These are phyloP conservation scores for Theobroma grandiflorum DNA, from an alignment of 441 rosid species.

Conservation along the genomic window DNA sequence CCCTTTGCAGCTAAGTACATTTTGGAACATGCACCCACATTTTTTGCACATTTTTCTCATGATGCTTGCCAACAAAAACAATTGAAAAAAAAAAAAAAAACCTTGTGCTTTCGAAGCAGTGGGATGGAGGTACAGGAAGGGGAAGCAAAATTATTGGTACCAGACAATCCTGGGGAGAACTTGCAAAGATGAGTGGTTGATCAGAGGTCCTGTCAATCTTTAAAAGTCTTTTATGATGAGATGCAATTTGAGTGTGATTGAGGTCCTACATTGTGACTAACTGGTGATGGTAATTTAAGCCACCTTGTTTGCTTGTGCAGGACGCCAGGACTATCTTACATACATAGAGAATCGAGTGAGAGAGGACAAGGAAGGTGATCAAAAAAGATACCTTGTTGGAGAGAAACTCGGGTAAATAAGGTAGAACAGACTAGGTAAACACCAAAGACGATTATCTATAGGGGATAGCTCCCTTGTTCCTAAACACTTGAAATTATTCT, in stretches of 20 bases:
- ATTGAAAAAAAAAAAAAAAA: neutral
- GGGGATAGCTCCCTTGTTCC: neutral
- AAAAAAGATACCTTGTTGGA: neutral
- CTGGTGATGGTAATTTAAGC: constrained; percentile 37
- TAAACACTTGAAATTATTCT: neutral
- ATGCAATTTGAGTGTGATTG: constrained; percentile 32
- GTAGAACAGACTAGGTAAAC: too few species aligned
- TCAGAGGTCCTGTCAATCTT: constrained; percentile 52
- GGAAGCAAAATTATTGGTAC: constrained; percentile 23
- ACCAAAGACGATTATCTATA: neutral
- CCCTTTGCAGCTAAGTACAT: neutral
- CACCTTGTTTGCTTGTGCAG: constrained; percentile 47
- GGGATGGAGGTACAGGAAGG: neutral
- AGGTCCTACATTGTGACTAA: constrained; percentile 45
- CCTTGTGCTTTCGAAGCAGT: neutral
- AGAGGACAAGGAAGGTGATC: constrained; percentile 40
- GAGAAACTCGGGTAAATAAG: too few species aligned
- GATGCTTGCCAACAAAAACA: neutral
- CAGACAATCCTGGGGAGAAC: constrained; percentile 23
- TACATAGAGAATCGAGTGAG: constrained; percentile 7
- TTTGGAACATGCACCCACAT: neutral
- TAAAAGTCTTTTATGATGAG: constrained; percentile 36
- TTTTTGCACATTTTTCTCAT: neutral
- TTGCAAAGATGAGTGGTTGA: constrained; percentile 37
- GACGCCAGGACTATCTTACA: constrained; percentile 26